Evolutionary conservation across 306 rosid genomes (phyloP).

Genomic region (Astragalus membranaceus): DNA sequence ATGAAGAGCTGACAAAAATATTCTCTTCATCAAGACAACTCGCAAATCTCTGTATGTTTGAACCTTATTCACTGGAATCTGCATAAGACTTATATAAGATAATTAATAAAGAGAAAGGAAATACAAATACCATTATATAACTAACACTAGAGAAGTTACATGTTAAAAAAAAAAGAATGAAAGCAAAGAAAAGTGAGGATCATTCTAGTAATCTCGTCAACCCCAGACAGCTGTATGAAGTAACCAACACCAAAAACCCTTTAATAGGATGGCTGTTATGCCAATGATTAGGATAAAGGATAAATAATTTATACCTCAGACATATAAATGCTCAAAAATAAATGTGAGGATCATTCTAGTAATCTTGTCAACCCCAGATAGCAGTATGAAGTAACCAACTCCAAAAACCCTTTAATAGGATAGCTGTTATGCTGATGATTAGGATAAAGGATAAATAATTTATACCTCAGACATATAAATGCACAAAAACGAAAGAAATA

Average conservation of each 20-base stretch:
- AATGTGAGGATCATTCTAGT: background rate
- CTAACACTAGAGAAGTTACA: background rate
- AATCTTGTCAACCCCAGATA: background rate
- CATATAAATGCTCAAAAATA: background rate
- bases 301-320: background rate
- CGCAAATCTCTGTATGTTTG: slow-evolving; percentile 82
- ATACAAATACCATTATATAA: background rate
- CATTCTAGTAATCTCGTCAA: background rate
- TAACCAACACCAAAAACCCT: background rate
- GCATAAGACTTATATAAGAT: slow-evolving; percentile 30
- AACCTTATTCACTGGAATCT: slow-evolving; percentile 94
- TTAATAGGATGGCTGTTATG: background rate
- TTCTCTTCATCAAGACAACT: slow-evolving; percentile 93
- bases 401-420: background rate
- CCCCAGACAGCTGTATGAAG: background rate
- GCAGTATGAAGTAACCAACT: background rate
- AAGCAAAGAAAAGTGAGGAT: slow-evolving; percentile 9
- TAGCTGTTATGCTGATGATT: background rate
- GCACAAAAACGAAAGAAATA: background rate
- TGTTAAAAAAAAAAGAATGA: background rate
- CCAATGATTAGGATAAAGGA: background rate
- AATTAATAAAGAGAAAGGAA: background rate
- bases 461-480: background rate
- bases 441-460: background rate
- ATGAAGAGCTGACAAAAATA: slow-evolving; percentile 95